Conservation (phyloP, 768 basidiomycete genomes). For the Ephemerocybe angulata region DNA sequence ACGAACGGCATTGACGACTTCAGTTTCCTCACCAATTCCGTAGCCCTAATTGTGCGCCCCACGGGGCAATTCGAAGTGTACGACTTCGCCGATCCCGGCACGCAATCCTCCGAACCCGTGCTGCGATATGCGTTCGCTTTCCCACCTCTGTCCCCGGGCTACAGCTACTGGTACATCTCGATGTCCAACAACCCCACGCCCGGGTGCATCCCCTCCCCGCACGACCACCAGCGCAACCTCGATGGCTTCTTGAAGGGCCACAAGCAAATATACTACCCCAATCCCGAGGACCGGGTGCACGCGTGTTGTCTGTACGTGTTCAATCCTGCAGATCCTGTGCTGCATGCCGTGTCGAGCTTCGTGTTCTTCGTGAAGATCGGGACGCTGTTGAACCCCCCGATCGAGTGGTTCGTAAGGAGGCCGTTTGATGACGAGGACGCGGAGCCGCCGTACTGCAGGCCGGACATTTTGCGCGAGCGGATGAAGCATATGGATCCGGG, state of each 20-base stretch:
- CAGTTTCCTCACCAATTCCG: conserved; percentile 42
- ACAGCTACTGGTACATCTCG: conserved; percentile 52
- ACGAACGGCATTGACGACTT: conserved; percentile 50
- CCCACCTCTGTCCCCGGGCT: conserved; percentile 41
- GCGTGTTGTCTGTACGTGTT: conserved; percentile 47
- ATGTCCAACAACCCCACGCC: conserved; percentile 51
- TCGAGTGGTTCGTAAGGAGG: conserved; percentile 21
- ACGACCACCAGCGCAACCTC: conserved; percentile 5
- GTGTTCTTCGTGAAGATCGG: conserved; percentile 48
- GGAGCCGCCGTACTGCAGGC: too few relatives aligned
- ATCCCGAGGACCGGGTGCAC: conserved; percentile 46
- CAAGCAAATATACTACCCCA: conserved; percentile 42
- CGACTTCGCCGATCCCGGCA: conserved; percentile 38
- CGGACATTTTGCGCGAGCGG: too few relatives aligned
- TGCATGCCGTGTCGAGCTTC: conserved; percentile 36
- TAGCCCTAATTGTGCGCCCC: conserved; percentile 46
- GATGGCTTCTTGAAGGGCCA: conserved; percentile 10
- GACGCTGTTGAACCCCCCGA: conserved; percentile 33
- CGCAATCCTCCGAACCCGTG: conserved; percentile 25
- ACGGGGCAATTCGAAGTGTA: conserved; percentile 48
- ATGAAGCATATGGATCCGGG: too few relatives aligned
- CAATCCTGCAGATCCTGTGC: conserved; percentile 29
- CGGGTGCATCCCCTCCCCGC: conserved; percentile 32
- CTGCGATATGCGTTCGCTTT: conserved; percentile 38
- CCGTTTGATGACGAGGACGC: background rate